Evolutionary conservation across 495 filamentous ascomycete species (phyloP).

Genomic region (Hyaloscypha variabilis): DNA sequence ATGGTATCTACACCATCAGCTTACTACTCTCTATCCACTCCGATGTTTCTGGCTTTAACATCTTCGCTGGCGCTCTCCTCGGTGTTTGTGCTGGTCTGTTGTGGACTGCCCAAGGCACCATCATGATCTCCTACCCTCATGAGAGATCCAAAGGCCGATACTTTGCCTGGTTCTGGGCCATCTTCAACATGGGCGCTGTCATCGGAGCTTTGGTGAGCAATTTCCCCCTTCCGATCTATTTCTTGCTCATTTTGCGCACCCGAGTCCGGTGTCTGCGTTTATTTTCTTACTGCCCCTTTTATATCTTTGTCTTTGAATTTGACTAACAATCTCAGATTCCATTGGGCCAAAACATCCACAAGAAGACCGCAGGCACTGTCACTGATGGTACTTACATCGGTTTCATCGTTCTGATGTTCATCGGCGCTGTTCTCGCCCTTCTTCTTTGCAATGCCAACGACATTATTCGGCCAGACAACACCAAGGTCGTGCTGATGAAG

Average conservation of each 20-base stretch:
- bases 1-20: constrained; percentile 78
- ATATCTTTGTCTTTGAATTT: background rate
- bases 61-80: constrained; percentile 74
- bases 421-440: constrained; percentile 73
- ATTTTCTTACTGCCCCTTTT: constrained; percentile 1
- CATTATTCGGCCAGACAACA: constrained; percentile 78
- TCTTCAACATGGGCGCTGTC: constrained; percentile 92
- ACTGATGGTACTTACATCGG: constrained; percentile 88
- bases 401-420: constrained; percentile 84
- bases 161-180: constrained; percentile 91
- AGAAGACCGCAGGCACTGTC: constrained; percentile 57
- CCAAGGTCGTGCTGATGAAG: constrained; percentile 83
- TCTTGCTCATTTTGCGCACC: background rate
- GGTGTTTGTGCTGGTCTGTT: constrained; percentile 83
- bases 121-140: constrained; percentile 93
- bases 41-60: constrained; percentile 72
- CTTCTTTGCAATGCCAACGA: constrained; percentile 68
- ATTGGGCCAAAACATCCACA: constrained; percentile 78
- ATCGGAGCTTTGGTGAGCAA: constrained; percentile 77
- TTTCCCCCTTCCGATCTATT: background rate
- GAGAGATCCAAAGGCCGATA: constrained; percentile 85
- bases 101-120: constrained; percentile 91
- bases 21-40: constrained; percentile 85
- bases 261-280: too few species aligned
- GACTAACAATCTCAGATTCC: constrained; percentile 54